These are phyloP conservation scores for Thinopyrum elongatum DNA, from an alignment of 176 grass and related monocot species.

Conservation along the genomic window DNA sequence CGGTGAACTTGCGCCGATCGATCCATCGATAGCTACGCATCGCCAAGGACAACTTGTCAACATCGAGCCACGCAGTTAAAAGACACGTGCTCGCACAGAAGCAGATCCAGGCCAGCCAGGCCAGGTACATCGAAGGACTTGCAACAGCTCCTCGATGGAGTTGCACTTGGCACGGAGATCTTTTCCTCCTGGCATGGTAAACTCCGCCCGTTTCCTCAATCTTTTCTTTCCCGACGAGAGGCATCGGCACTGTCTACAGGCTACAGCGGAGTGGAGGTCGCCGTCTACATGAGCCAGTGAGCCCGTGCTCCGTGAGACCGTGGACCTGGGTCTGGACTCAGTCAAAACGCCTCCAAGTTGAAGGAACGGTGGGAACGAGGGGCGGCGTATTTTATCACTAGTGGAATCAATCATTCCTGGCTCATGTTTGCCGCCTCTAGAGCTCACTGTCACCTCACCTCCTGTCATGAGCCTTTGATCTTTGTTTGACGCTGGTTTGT, in stretches of 20 bases:
- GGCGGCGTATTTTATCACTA: too few species aligned
- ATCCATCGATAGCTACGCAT: too few species aligned
- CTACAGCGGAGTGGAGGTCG: too few species aligned
- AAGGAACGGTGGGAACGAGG: background rate
- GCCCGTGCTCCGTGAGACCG: too few species aligned
- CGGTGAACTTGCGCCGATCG: too few species aligned
- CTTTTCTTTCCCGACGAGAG: background rate
- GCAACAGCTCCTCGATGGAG: background rate
- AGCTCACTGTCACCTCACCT: background rate
- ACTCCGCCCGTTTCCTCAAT: background rate
- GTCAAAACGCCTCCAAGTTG: background rate
- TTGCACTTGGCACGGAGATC: background rate
- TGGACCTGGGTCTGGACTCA: background rate
- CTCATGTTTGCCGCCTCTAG: background rate
- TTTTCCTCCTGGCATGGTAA: background rate
- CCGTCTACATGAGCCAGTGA: too few species aligned
- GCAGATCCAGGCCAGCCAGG: too few species aligned
- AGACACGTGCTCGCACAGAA: too few species aligned
- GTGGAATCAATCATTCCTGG: background rate
- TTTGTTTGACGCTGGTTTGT: background rate
- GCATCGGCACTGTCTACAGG: too few species aligned
- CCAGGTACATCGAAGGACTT: background rate
- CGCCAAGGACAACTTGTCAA: too few species aligned
- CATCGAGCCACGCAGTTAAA: too few species aligned
- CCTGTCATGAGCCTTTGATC: background rate